Base-by-base conservation (phyloP, 768 basidiomycete species). In the Gymnopilus dilepis region DNA sequence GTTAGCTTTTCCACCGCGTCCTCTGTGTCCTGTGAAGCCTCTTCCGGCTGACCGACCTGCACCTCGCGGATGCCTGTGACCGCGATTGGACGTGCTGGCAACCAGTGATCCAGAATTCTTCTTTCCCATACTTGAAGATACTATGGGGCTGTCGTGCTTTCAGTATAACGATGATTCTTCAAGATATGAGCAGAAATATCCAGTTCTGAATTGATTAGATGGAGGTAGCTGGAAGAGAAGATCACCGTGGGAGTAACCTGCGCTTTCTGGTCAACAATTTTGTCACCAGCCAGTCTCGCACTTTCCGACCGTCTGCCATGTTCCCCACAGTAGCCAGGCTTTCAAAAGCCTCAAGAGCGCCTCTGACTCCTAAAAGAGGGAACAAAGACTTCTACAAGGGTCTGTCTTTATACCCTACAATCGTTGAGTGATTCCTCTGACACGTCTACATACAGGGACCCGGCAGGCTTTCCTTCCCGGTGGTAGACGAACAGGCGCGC, bases 351-450 rank as follows among this genome's bases (percentile, higher is more conserved):
- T 94, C 92, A 0, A 82, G 97, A 58, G 80, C 86, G 24, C 85
- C 95, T 2, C 79, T 99, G 52, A 95, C 90, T 0, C 81, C 92
- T 0, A 98, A 98, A 74, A 78, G 88, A 48, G 97, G 86, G 15
- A 97, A 97, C 79, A 99, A 98, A 70, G 94, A 99, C 71, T 98
- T 83, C 73, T 98, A 97, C 83, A 99, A 99, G 76, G 97, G 97
- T 91, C 6, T n/a, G 76, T 64, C 37, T 60, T 33, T n/a, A n/a
- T n/a, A n/a, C n/a, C n/a, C n/a, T n/a, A n/a, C n/a, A n/a, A n/a
- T n/a, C 34, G 6, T 17, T n/a, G 22, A 30, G 21, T 43, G 56
- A 31, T 9, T 30, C n/a, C 4, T 40, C 30, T 30, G 28, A 13
- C 19, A n/a, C 12, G 9, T 33, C 13, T 58, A 8, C 4, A 2